These are phyloP conservation scores for Penicillium waksmanii DNA, from an alignment of 495 filamentous ascomycete species.

Conservation along the genomic window DNA sequence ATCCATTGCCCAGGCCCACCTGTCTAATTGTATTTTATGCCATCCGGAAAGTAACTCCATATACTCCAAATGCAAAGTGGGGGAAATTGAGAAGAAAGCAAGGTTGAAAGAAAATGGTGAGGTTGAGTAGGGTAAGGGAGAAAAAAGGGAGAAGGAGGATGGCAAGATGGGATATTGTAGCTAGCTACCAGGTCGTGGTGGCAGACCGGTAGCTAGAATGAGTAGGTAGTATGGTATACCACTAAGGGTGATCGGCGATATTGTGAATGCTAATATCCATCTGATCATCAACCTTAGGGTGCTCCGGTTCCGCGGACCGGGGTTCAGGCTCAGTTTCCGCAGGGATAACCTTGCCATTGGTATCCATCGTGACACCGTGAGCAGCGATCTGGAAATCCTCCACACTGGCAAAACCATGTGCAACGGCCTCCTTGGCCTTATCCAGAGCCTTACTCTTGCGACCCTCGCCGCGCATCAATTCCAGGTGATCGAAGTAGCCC, in stretches of 20 bases:
- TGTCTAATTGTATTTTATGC: slow-evolving; percentile 16
- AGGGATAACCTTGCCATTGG: slow-evolving; percentile 60
- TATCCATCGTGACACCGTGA: slow-evolving; percentile 62
- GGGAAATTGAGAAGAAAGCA: slow-evolving; percentile 1
- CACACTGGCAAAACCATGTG: slow-evolving; percentile 65
- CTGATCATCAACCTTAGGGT: slow-evolving; percentile 49
- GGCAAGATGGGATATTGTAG: neutral
- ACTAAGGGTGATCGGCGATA: slow-evolving; percentile 54
- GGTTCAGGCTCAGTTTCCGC: slow-evolving; percentile 24
- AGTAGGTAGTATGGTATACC: slow-evolving; percentile 6
- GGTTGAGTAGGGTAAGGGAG: neutral
- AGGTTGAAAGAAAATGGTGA: slow-evolving; percentile 5
- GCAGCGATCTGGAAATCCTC: slow-evolving; percentile 65
- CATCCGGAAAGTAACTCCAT: slow-evolving; percentile 22
- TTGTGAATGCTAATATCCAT: slow-evolving; percentile 68
- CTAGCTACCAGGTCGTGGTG: too few relatives aligned
- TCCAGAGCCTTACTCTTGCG: slow-evolving; percentile 72
- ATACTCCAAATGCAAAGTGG: slow-evolving; percentile 24
- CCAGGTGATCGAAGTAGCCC: slow-evolving; percentile 88
- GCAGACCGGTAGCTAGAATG: neutral
- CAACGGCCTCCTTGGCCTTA: slow-evolving; percentile 68
- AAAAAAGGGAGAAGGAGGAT: slow-evolving; percentile 4
- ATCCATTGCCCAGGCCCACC: slow-evolving; percentile 7
- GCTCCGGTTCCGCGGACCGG: slow-evolving; percentile 25
- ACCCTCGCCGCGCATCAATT: slow-evolving; percentile 72